Conservation (phyloP, 2,329 filamentous ascomycete species). For the Macroventuria anomochaeta region DNA sequence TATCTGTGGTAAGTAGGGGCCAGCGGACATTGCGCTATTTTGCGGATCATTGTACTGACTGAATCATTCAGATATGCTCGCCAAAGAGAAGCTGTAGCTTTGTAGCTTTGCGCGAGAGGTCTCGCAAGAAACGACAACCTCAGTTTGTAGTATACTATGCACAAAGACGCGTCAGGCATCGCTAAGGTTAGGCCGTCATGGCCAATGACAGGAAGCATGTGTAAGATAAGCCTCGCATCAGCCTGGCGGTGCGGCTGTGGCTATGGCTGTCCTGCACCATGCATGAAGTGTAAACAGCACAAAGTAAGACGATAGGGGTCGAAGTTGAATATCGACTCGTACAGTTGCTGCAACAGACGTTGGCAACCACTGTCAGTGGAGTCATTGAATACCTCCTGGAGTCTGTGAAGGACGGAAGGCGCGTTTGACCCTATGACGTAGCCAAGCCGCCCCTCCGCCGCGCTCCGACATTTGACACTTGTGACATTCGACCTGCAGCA, state of each 20-base stretch:
- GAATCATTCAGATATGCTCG: conserved; percentile 43
- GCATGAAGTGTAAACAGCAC: neutral
- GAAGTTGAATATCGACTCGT: neutral
- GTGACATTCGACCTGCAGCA: conserved; percentile 25
- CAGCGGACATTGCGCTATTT: neutral
- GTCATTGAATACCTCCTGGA: neutral
- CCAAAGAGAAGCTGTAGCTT: conserved; percentile 44
- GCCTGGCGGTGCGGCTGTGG: conserved; percentile 19
- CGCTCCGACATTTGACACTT: conserved; percentile 28
- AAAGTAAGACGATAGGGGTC: neutral
- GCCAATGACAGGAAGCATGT: conserved; percentile 11
- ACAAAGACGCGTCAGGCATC: conserved; percentile 22
- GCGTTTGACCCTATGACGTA: conserved; percentile 10
- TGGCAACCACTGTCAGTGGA: neutral
- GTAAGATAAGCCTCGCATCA: conserved; percentile 21
- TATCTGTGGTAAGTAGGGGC: conserved; percentile 61
- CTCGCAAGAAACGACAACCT: neutral
- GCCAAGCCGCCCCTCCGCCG: conserved; percentile 21
- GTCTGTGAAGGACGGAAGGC: neutral
- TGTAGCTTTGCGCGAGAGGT: neutral
- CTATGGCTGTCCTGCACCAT: conserved; percentile 27
- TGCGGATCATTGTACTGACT: neutral
- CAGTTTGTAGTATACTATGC: conserved; percentile 2
- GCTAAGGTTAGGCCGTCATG: conserved; percentile 14
- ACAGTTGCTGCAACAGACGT: neutral